Conservation (phyloP, 768 basidiomycete species). For the Holtermannia corniformis region DNA sequence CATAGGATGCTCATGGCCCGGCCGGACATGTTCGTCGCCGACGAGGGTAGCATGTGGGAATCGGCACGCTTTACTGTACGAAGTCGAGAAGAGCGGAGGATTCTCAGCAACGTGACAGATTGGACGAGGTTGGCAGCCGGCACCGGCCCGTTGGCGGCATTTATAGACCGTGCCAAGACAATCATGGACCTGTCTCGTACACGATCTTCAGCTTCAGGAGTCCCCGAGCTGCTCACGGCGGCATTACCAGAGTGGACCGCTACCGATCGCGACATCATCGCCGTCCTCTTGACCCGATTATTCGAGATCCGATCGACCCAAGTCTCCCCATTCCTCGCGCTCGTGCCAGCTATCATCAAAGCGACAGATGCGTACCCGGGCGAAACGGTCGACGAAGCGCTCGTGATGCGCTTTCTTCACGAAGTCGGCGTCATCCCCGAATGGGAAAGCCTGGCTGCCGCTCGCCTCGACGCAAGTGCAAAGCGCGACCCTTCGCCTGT, state of each 20-base stretch:
- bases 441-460: conserved; percentile 62
- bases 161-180: conserved; percentile 24
- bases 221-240: conserved; percentile 1
- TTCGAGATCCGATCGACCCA: conserved; percentile 45
- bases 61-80: conserved; percentile 26
- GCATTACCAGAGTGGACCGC: conserved; percentile 7
- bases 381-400: conserved; percentile 36
- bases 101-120: conserved; percentile 12
- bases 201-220: neutral
- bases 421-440: conserved; percentile 66
- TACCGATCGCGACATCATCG: conserved; percentile 22
- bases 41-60: conserved; percentile 23
- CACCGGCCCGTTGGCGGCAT: conserved; percentile 9
- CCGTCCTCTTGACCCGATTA: conserved; percentile 28
- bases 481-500: neutral
- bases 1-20: conserved; percentile 30
- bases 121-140: conserved; percentile 4
- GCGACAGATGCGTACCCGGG: conserved; percentile 43
- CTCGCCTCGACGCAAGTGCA: neutral
- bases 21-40: conserved; percentile 30
- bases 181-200: conserved; percentile 13
- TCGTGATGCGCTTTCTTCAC: conserved; percentile 46
- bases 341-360: conserved; percentile 54
- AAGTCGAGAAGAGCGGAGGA: conserved; percentile 12
- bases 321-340: conserved; percentile 53